Evolutionary conservation across 257 asterid species (phyloP).

Genomic region (Nicotiana undulata): DNA sequence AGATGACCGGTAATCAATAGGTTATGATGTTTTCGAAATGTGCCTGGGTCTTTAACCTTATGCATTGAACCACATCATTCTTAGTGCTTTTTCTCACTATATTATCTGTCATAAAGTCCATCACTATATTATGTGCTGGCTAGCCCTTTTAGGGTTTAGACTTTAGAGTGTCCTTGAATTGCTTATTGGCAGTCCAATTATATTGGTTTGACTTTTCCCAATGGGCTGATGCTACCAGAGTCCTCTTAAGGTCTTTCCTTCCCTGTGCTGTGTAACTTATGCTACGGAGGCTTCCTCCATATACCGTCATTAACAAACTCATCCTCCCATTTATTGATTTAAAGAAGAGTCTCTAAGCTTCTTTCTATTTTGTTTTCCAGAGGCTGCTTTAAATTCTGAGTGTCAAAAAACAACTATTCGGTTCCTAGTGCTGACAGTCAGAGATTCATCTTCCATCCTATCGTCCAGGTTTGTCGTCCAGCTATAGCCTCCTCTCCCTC

Average conservation of each 20-base stretch:
- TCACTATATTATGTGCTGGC: constrained; percentile 4
- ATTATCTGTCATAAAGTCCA: neutral
- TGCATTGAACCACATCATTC: constrained; percentile 53
- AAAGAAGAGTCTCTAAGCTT: constrained; percentile 21
- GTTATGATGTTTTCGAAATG: constrained; percentile 46
- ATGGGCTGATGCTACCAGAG: neutral
- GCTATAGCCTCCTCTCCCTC: neutral
- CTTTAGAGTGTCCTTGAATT: constrained; percentile 4
- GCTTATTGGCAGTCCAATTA: neutral
- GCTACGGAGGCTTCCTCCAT: neutral
- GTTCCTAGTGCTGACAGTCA: constrained; percentile 16
- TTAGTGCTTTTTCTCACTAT: neutral
- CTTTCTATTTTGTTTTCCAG: constrained; percentile 28
- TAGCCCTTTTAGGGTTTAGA: neutral
- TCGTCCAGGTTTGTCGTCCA: constrained; percentile 29
- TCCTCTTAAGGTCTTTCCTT: neutral
- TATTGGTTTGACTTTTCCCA: neutral
- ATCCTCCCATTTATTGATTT: constrained; percentile 4
- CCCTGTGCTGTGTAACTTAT: neutral
- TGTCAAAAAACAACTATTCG: constrained; percentile 21
- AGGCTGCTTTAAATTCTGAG: constrained; percentile 27
- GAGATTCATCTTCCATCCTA: constrained; percentile 18
- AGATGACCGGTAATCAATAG: constrained; percentile 69
- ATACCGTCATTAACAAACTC: neutral
- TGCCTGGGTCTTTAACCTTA: constrained; percentile 75